Percentiles rank a stretch among this genome's conserved stretches.
Conservation (phyloP, 805 yeast species). For the Maudiozyma turicensis region DNA sequence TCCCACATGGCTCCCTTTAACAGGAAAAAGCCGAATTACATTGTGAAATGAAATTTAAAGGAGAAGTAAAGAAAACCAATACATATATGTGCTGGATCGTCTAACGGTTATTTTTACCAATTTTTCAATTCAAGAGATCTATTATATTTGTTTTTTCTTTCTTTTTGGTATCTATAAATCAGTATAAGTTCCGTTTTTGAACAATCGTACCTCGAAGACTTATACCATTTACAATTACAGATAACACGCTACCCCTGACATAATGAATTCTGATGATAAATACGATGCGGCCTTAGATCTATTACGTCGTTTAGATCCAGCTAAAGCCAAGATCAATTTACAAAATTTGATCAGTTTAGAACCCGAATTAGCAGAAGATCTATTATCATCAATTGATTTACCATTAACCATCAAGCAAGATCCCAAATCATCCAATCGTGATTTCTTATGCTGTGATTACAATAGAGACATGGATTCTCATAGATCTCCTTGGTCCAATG, state of each 20-base stretch:
- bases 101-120: no score
- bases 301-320: slow-evolving; percentile 66
- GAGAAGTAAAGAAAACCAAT: no score
- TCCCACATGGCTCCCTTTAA: no score
- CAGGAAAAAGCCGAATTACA: no score
- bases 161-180: no score
- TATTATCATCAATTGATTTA: slow-evolving; percentile 76
- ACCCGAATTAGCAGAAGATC: slow-evolving; percentile 75
- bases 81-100: no score
- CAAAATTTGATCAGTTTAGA: slow-evolving; percentile 37
- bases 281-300: slow-evolving; percentile 74
- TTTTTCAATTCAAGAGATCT: no score
- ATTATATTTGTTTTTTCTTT: no score
- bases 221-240: neutral
- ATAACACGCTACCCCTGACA: neutral
- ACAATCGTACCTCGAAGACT: neutral
- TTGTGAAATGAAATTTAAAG: no score
- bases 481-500: slow-evolving; percentile 85
- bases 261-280: slow-evolving; percentile 7
- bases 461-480: slow-evolving; percentile 90
- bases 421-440: slow-evolving; percentile 37
- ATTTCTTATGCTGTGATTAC: slow-evolving; percentile 81
- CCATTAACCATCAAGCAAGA: slow-evolving; percentile 42
- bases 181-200: no score
- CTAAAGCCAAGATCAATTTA: slow-evolving; percentile 39